Percentiles rank a stretch among this genome's conserved stretches.
phyloP scores from a whole-genome alignment of 75 land plant species.

The Cunninghamia lanceolata region DNA sequence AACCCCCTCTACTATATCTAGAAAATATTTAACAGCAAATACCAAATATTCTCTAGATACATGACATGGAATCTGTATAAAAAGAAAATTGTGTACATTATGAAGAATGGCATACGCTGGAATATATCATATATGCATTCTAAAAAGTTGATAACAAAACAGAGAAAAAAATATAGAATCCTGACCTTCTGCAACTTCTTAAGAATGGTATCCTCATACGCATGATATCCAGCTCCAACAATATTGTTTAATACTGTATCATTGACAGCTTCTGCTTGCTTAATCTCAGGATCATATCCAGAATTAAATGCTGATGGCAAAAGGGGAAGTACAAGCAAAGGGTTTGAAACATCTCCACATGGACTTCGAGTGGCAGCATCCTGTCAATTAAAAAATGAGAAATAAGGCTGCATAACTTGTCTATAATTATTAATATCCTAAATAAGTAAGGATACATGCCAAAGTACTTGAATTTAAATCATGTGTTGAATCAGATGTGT shows the following conservation, averaged over 20 bases:
- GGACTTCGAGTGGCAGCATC: conserved; percentile 48
- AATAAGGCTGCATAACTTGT: background rate
- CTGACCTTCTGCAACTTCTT: conserved; percentile 55
- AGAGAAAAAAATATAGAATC: background rate
- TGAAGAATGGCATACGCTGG: background rate
- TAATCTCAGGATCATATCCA: background rate
- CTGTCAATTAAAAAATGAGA: conserved; percentile 26
- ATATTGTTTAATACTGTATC: conserved; percentile 16
- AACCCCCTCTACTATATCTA: too few relatives aligned
- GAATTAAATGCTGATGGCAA: conserved; percentile 15
- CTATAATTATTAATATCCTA: background rate
- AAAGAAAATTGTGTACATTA: background rate
- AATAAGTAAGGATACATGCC: background rate
- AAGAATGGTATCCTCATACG: conserved; percentile 49
- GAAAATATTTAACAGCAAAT: background rate
- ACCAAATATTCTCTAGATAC: background rate
- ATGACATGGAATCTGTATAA: background rate
- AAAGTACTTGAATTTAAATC: background rate
- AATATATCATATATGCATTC: background rate
- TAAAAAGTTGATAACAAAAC: background rate
- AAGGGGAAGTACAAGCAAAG: conserved; percentile 71
- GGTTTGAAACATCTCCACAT: conserved; percentile 70
- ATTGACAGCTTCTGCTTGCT: conserved; percentile 1
- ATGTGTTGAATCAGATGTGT: background rate
- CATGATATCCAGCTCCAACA: conserved; percentile 57